Evolutionary conservation across 768 basidiomycete genomes (phyloP).

Genomic region (Fomitopsis pulvina): DNA sequence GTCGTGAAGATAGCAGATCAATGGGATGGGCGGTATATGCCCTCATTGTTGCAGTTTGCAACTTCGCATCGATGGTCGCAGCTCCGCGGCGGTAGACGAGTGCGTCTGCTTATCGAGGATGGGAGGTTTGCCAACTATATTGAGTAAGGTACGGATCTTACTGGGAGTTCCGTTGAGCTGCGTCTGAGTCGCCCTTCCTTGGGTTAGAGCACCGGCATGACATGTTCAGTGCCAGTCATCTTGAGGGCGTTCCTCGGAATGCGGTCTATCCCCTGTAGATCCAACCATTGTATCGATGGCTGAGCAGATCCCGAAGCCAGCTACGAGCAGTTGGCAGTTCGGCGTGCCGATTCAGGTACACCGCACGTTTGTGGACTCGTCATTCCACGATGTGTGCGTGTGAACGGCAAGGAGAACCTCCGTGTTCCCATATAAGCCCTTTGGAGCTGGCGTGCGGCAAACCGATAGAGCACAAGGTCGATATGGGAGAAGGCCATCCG

Average conservation of each 20-base stretch:
- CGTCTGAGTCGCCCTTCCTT: background rate
- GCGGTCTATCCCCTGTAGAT: background rate
- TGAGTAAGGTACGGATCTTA: background rate
- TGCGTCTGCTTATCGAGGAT: background rate
- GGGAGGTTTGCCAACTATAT: background rate
- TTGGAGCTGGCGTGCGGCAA: background rate
- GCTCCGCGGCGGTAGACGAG: background rate
- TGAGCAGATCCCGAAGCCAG: background rate
- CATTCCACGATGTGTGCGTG: background rate
- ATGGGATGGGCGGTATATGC: too few species aligned
- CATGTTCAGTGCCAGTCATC: background rate
- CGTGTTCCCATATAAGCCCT: background rate
- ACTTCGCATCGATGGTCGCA: background rate
- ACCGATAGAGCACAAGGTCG: background rate
- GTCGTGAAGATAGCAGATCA: background rate
- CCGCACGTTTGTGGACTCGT: background rate
- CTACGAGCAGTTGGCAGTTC: background rate
- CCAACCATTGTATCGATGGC: background rate
- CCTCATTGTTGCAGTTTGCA: background rate
- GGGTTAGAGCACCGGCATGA: background rate
- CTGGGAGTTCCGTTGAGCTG: background rate
- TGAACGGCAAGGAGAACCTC: background rate
- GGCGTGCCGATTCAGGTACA: background rate
- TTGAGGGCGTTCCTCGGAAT: background rate
- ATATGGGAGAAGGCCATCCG: background rate